Evolutionary conservation across 805 yeast species (phyloP), one percentile per base, ranked within the genome.

Genomic region (Yueomyces sinensis): DNA sequence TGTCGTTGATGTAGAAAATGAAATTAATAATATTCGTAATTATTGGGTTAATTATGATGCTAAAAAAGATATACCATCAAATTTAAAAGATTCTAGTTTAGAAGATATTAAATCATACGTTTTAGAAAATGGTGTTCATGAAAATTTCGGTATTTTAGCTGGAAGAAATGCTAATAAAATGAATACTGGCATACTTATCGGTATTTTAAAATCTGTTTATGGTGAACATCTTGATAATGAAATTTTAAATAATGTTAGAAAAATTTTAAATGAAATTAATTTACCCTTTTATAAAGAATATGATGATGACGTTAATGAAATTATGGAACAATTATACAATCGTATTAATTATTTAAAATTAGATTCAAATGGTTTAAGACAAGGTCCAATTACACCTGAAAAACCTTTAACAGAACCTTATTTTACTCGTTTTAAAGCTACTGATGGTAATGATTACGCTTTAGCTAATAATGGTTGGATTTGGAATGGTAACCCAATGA

Each of bases 391-490:
- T 32, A 69, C 72, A 13, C 55, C 58, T 4, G 46, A 61, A 3
- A 50, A 59, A 3, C 94, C 95, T 0, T 62, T 89, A 27, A 71
- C 82, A 2, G 97, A 89, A 56, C 76, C 87, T 4, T 89, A 89
- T 56, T 89, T 91, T 55, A 84, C 96, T 2, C 63, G 86, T 38
- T 73, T 87, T 44, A 52, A 45, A 3, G 54, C 59, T 0, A 50
- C 50, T 3, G 62, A 64, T 32, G 89, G 86, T 3, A 63, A 68
- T 27, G 61, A 66, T 1, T 77, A 76, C 61, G 77, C 82, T 7
- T 62, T 89, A 39, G 97, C 95, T 3, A 91, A 91, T 52, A 89
- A 91, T 50, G 98, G 98, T 32, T 89, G 97, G 96, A 84, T 91
- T 37, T 89, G 98, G 98, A 87, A 83, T 35, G 96, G 95, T 9